Evolutionary conservation across 2,329 filamentous ascomycete species (phyloP).

Genomic region (Fusarium siculi): DNA sequence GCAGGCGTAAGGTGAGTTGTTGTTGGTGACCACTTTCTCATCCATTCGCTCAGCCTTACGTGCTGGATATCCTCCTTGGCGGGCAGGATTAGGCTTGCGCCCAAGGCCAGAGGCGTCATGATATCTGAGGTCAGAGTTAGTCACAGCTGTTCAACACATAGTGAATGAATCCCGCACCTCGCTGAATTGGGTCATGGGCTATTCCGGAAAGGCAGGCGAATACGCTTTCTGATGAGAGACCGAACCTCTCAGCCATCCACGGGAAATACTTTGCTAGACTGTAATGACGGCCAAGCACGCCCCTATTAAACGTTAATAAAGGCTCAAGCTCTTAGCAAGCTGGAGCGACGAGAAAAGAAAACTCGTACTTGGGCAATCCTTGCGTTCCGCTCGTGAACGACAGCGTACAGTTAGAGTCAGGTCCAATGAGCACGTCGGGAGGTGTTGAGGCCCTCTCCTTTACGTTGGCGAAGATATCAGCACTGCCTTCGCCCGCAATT

Average conservation of each 20-base stretch:
- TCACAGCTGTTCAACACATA: not conserved
- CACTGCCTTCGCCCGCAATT: not conserved
- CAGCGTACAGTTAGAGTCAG: not conserved
- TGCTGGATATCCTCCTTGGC: constrained; percentile 86
- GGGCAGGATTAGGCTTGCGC: constrained; percentile 79
- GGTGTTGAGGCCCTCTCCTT: not conserved
- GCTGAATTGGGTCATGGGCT: constrained; percentile 72
- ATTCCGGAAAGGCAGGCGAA: constrained; percentile 91
- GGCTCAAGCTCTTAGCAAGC: not conserved
- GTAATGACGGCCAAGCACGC: not conserved
- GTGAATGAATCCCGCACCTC: constrained; percentile 38
- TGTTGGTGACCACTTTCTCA: constrained; percentile 77
- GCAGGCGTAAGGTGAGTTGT: constrained; percentile 93
- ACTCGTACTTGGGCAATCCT: not conserved
- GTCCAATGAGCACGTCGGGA: not conserved
- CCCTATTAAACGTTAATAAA: not conserved
- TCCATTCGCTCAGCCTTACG: constrained; percentile 84
- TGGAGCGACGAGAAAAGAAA: not conserved
- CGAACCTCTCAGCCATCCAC: constrained; percentile 61
- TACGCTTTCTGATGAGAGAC: constrained; percentile 74
- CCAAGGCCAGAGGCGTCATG: constrained; percentile 89
- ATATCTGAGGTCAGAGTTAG: constrained; percentile 65
- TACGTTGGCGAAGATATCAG: not conserved
- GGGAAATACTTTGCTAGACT: constrained; percentile 2
- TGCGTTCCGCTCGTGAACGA: not conserved